Base-by-base conservation (phyloP, 1,284 basidiomycete genomes). In the Puccinia coronata region DNA sequence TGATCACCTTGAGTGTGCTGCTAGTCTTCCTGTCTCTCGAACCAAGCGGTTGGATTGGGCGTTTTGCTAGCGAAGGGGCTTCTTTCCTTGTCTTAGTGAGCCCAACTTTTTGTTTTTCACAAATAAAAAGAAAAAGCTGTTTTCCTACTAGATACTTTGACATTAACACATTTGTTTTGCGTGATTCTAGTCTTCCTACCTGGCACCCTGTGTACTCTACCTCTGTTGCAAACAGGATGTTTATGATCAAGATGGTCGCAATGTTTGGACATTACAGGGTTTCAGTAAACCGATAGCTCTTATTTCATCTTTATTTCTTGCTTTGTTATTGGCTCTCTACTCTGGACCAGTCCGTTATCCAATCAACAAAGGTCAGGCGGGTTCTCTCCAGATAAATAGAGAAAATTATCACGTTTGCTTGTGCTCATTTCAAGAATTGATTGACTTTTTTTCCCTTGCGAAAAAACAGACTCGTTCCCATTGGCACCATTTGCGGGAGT, bases 141-240 rank as follows among this genome's bases (percentile, higher is more conserved):
- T n/a, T n/a, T n/a, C n/a, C n/a, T n/a, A n/a, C n/a, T n/a, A n/a
- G n/a, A n/a, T n/a, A n/a, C n/a, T n/a, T n/a, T n/a, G n/a, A n/a
- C n/a, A n/a, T n/a, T n/a, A n/a, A n/a, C n/a, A n/a, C n/a, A n/a
- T n/a, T n/a, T n/a, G n/a, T n/a, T n/a, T n/a, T n/a, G n/a, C n/a
- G n/a, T n/a, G n/a, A n/a, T n/a, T n/a, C n/a, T 36, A 81, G 79
- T 16, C 72, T 28, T 2, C 28, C 36, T 81, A 81, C 61, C 36
- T 74, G 25, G 31, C 59, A 18, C 69, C 79, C 5, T 31, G 73
- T 1, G 3, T 70, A 34, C 2, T 74, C 6, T 74, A 74, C 28
- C 12, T 67, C 16, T n/a, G 59, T 23, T 63, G 53, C 12, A 47
- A 51, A 12, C 49, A 65, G 34, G 79, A 39, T 53, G 79, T 72